Evolutionary conservation across 805 yeast species (phyloP).

Genomic region (Metschnikowia anglica): DNA sequence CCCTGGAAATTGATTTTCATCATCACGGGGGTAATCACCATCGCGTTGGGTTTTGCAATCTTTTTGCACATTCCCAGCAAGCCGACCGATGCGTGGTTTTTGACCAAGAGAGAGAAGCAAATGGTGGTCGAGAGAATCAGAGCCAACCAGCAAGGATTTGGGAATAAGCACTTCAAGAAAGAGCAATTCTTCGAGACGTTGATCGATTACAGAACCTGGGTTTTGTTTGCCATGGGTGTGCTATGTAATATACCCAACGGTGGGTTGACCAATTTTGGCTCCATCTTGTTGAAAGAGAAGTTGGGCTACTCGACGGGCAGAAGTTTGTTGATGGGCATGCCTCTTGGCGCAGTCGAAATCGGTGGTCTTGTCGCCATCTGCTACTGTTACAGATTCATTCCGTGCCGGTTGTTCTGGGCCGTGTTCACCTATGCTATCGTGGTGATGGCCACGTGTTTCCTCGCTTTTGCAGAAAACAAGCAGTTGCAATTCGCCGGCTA

Average conservation of each 20-base stretch:
- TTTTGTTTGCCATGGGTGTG: conserved; percentile 12
- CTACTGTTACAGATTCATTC: conserved; percentile 24
- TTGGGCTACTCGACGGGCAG: conserved; percentile 39
- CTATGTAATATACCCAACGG: conserved; percentile 47
- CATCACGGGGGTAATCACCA: conserved; percentile 32
- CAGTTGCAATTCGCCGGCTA: conserved; percentile 29
- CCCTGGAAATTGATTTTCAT: conserved; percentile 40
- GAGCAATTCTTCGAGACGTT: conserved; percentile 39
- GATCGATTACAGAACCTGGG: conserved; percentile 37
- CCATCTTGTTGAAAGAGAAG: conserved; percentile 42
- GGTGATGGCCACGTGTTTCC: conserved; percentile 32
- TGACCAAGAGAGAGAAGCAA: conserved; percentile 29
- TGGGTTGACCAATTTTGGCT: conserved; percentile 50
- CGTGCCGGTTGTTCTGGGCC: conserved; percentile 33
- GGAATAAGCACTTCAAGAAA: conserved; percentile 37
- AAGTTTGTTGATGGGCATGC: conserved; percentile 46
- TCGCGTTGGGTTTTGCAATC: conserved; percentile 17
- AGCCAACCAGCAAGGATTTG: conserved; percentile 43
- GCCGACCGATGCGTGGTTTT: conserved; percentile 33
- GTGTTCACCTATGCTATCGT: conserved; percentile 24
- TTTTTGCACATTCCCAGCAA: conserved; percentile 38
- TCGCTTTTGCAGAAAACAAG: conserved; percentile 41
- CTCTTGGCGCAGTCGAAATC: conserved; percentile 49
- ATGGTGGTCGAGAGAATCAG: conserved; percentile 23
- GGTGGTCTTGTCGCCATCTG: conserved; percentile 37